Base-by-base conservation (phyloP, 163 green algal genomes). In the Volvox carteri region DNA sequence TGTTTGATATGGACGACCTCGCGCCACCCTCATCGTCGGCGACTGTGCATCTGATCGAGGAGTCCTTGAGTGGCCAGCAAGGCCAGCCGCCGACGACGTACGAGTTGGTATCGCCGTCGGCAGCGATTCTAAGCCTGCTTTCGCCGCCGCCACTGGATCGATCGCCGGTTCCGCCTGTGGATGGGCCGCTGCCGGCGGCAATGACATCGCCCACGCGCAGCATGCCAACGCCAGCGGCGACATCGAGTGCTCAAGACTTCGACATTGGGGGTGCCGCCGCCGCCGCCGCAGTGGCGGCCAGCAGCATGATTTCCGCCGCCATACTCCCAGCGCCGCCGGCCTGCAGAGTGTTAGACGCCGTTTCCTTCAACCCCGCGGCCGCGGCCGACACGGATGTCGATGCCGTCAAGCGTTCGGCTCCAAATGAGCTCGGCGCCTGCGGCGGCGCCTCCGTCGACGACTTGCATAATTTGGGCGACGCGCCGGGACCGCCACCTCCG, bases 1-100 rank as follows among this genome's bases (percentile, higher is more conserved):
- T 88, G 35, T 88, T 88, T 11, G 68, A 88, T 0, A 88, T 88
- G 83, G 83, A 88, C 12, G 83, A 88, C 44, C 2, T 87, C 60
- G 33, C 35, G 35, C 48, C 62, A 14, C 41, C 58, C 4, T 68
- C 77, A 25, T 16, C 76, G 50, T 76, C 33, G 67, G 35, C 33
- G 67, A 3, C 67, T 35, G 67, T 65, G n/a, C n/a, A n/a, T n/a
- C n/a, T n/a, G n/a, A n/a, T n/a, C 54, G 25, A 19, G 2, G 5
- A 4, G 54, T 65, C 54, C 8, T 12, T 28, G 7, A 65, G 54
- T 76, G 25, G 8, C 30, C 8, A 46, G 48, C 14, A 23, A 9
- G 35, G 50, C 11, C 76, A 41, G 76, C 30, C 39, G 35, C 30
- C 73, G 11, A 28, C 44, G n/a, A 42, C 73, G 44, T 41, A 46